Conservation (phyloP, 495 filamentous ascomycete genomes). For the Xylaria acuta region DNA sequence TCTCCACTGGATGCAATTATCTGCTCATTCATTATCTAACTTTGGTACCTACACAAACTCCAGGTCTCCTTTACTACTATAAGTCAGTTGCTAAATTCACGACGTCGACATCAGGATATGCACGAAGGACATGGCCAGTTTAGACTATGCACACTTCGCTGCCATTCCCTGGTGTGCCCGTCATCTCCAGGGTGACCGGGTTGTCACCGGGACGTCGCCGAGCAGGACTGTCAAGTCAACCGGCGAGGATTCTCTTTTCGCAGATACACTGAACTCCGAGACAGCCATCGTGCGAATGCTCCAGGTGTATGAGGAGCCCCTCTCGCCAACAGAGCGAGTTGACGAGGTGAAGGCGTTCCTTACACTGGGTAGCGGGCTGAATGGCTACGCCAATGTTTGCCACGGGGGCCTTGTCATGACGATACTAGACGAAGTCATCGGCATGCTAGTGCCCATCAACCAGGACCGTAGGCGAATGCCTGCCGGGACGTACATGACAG, state of each 20-base stretch:
- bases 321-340: slow-evolving; percentile 39
- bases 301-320: slow-evolving; percentile 49
- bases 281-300: slow-evolving; percentile 59
- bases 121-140: slow-evolving; percentile 1
- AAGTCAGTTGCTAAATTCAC: neutral
- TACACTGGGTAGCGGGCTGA: slow-evolving; percentile 60
- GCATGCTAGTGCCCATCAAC: slow-evolving; percentile 58
- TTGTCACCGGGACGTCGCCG: slow-evolving; percentile 44
- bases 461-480: slow-evolving; percentile 37
- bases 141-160: slow-evolving; percentile 54
- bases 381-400: slow-evolving; percentile 61
- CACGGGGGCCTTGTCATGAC: slow-evolving; percentile 69
- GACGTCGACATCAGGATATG: neutral
- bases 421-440: slow-evolving; percentile 61
- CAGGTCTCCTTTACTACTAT: neutral
- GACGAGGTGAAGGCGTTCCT: slow-evolving; percentile 54
- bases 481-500: slow-evolving; percentile 54
- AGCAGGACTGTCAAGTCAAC: slow-evolving; percentile 52
- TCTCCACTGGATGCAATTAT: neutral
- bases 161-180: slow-evolving; percentile 64
- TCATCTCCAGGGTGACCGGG: slow-evolving; percentile 51
- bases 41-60: neutral
- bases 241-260: slow-evolving; percentile 62
- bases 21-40: neutral
- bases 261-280: slow-evolving; percentile 59